Percentiles rank a stretch among this genome's conserved stretches.
These are phyloP conservation scores for Parathielavia appendiculata DNA, from an alignment of 495 filamentous ascomycete species.

Conservation along the genomic window DNA sequence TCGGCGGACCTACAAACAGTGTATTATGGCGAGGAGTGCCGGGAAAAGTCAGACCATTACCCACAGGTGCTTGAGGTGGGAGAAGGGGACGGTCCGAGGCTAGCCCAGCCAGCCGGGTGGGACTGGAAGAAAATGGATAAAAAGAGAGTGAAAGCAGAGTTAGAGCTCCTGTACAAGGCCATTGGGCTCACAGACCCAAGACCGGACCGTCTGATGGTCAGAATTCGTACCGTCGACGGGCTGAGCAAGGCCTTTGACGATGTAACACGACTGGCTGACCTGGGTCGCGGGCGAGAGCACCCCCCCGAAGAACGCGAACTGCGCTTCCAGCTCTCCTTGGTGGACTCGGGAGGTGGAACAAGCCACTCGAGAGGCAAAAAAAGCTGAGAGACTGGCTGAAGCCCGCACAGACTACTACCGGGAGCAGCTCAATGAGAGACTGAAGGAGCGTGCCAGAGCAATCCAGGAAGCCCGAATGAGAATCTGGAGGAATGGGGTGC, in stretches of 20 bases:
- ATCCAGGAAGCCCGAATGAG: not conserved
- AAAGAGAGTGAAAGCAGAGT: not conserved
- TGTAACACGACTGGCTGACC: not conserved
- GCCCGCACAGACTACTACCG: constrained; percentile 2
- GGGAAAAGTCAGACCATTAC: constrained; percentile 10
- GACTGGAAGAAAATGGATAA: not conserved
- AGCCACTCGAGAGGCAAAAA: not conserved
- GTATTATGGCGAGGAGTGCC: not conserved
- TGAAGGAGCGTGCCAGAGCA: constrained; percentile 4
- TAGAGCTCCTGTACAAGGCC: not conserved
- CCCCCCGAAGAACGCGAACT: not conserved
- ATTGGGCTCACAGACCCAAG: not conserved
- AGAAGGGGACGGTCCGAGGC: constrained; percentile 2
- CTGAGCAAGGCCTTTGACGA: not conserved
- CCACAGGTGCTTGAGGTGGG: constrained; percentile 9
- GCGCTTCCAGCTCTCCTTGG: constrained; percentile 6
- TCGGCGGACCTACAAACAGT: not conserved
- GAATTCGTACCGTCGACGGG: too few relatives aligned
- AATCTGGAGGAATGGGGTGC: not conserved
- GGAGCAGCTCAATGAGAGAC: constrained; percentile 2
- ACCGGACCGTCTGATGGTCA: too few relatives aligned
- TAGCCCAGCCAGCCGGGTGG: not conserved
- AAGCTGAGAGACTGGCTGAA: constrained; percentile 4
- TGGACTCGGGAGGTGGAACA: constrained; percentile 7
- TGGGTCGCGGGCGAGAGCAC: constrained; percentile 5